Evolutionary conservation across 331 rosid genomes (phyloP).

Genomic region (Telfairia occidentalis): DNA sequence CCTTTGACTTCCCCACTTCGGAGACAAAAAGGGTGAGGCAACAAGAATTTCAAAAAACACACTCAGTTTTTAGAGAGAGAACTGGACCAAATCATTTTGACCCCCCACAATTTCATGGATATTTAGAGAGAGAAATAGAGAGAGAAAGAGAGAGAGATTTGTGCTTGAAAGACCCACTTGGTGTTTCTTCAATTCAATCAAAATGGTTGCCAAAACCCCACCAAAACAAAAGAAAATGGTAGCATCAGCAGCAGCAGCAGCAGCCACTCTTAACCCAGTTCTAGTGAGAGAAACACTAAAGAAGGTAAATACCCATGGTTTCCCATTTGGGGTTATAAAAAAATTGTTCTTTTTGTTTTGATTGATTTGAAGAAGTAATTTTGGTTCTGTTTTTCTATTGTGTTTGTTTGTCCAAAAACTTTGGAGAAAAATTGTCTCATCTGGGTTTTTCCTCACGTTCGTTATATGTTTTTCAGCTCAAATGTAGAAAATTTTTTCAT

Average conservation of each 20-base stretch:
- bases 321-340: neutral
- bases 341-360: neutral
- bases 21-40: slow-evolving; percentile 27
- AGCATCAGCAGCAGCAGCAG: slow-evolving; percentile 22
- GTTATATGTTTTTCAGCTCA: neutral
- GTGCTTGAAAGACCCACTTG: slow-evolving; percentile 25
- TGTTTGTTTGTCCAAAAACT: neutral
- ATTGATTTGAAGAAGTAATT: neutral
- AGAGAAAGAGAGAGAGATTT: slow-evolving; percentile 1
- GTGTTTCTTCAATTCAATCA: slow-evolving; percentile 15
- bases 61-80: slow-evolving; percentile 15
- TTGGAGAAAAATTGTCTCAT: neutral
- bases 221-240: slow-evolving; percentile 52
- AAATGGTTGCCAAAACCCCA: slow-evolving; percentile 96
- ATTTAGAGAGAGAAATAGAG: slow-evolving; percentile 16
- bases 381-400: neutral
- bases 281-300: slow-evolving; percentile 71
- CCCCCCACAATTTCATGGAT: slow-evolving; percentile 26
- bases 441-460: neutral
- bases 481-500: neutral
- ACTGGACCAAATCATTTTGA: slow-evolving; percentile 11
- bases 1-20: slow-evolving; percentile 40
- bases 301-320: slow-evolving; percentile 34
- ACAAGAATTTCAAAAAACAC: neutral
- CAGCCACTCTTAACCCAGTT: slow-evolving; percentile 59